These are phyloP conservation scores for Nakataea oryzae DNA, from an alignment of 2,329 filamentous ascomycete species.

Conservation along the genomic window DNA sequence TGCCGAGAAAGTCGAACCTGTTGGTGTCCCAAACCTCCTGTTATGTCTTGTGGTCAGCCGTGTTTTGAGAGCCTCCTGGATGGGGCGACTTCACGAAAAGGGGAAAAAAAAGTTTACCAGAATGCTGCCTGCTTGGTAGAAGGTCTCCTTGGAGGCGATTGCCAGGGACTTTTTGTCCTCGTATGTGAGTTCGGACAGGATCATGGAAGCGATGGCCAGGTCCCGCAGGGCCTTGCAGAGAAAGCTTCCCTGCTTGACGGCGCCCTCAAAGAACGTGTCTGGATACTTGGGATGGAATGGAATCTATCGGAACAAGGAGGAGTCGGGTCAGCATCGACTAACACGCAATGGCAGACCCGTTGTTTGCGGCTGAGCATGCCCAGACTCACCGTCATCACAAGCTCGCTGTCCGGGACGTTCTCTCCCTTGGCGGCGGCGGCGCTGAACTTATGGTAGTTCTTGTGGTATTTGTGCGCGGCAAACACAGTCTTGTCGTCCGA, in stretches of 20 bases:
- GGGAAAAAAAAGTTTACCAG: neutral
- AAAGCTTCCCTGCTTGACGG: neutral
- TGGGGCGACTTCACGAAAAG: neutral
- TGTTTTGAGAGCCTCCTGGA: no score
- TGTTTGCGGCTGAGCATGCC: neutral
- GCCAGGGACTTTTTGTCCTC: neutral
- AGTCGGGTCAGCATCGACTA: neutral
- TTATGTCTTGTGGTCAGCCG: neutral
- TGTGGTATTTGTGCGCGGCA: neutral
- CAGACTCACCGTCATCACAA: neutral
- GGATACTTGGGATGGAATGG: neutral
- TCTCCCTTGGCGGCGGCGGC: neutral
- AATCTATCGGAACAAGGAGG: constrained; percentile 8
- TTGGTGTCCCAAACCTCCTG: constrained; percentile 3
- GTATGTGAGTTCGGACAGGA: neutral
- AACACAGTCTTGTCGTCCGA: constrained; percentile 2
- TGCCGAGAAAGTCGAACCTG: neutral
- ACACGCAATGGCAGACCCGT: neutral
- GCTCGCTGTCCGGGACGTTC: neutral
- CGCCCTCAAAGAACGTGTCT: neutral
- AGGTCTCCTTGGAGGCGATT: neutral
- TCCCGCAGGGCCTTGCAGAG: neutral
- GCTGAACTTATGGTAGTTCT: neutral
- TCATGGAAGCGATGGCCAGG: neutral
- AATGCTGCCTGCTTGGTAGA: neutral